phyloP scores from a whole-genome alignment of 192 early-diverging fungal genomes.

The Coemansia sp. region DNA sequence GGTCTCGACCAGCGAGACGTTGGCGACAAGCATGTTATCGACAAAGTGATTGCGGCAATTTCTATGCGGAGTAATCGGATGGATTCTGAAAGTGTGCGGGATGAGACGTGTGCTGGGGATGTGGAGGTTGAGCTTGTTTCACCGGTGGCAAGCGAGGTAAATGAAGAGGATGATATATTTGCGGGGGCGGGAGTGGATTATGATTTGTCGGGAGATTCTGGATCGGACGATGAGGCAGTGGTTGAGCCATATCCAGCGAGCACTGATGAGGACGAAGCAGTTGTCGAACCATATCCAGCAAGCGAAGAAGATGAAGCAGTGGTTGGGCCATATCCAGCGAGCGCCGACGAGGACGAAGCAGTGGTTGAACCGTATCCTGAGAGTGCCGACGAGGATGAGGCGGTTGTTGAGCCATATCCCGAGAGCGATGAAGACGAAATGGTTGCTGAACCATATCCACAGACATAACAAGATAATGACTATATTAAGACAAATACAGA shows the following conservation, averaged over 20 bases:
- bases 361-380: neutral
- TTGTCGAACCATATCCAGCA: neutral
- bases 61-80: constrained; percentile 26
- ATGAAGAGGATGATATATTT: constrained; percentile 67
- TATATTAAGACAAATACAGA: no score
- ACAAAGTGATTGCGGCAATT: constrained; percentile 48
- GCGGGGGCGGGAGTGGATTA: constrained; percentile 83
- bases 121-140: constrained; percentile 1
- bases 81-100: no score
- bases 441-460: no score
- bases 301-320: neutral
- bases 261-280: neutral
- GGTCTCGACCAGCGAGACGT: neutral
- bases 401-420: no score
- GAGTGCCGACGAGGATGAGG: neutral
- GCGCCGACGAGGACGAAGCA: neutral
- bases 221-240: constrained; percentile 4
- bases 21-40: constrained; percentile 19
- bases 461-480: no score
- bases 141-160: constrained; percentile 15
- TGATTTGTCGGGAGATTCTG: constrained; percentile 1
- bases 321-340: neutral
- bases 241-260: neutral
- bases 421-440: no score
- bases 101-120: no score